Conservation (phyloP, 352 stramenopile genomes). For the Globisporangium perplexum region DNA sequence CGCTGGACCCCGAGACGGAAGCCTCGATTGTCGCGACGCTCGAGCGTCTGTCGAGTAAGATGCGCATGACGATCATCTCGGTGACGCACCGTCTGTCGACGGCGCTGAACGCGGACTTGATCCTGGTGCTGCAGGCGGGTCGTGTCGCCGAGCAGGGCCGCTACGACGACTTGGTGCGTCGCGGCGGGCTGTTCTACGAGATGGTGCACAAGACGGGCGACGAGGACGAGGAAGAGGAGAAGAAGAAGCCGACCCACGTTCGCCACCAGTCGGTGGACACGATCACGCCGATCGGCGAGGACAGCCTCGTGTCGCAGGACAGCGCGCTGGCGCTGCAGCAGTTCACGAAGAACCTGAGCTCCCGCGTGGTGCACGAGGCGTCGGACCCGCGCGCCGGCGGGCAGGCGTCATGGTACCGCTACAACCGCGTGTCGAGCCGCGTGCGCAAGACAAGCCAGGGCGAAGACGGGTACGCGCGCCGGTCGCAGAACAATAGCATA, state of each 20-base stretch:
- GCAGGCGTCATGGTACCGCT: conserved; percentile 69
- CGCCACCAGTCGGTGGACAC: conserved; percentile 28
- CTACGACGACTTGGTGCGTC: conserved; percentile 66
- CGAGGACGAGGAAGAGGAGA: conserved; percentile 39
- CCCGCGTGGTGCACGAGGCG: conserved; percentile 58
- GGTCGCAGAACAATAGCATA: conserved; percentile 66
- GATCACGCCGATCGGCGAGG: conserved; percentile 33
- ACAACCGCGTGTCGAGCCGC: conserved; percentile 63
- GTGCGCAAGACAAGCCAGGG: conserved; percentile 53
- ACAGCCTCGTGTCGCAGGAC: conserved; percentile 38
- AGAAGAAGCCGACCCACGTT: conserved; percentile 19
- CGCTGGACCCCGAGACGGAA: conserved; percentile 82
- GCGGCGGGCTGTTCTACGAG: conserved; percentile 75
- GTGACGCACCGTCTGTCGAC: conserved; percentile 88
- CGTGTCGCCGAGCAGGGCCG: conserved; percentile 72
- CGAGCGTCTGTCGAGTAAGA: conserved; percentile 73
- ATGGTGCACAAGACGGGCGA: conserved; percentile 80
- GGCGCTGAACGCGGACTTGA: conserved; percentile 69
- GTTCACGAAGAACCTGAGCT: conserved; percentile 79
- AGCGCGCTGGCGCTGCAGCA: conserved; percentile 73
- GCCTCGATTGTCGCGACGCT: conserved; percentile 80
- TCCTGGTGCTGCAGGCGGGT: conserved; percentile 73
- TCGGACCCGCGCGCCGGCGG: conserved; percentile 33
- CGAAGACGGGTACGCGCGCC: conserved; percentile 41
- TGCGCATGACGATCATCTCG: conserved; percentile 88